Evolutionary conservation across 2,329 filamentous ascomycete species (phyloP), one percentile per base, ranked within the genome.

Genomic region (Neurospora crassa): DNA sequence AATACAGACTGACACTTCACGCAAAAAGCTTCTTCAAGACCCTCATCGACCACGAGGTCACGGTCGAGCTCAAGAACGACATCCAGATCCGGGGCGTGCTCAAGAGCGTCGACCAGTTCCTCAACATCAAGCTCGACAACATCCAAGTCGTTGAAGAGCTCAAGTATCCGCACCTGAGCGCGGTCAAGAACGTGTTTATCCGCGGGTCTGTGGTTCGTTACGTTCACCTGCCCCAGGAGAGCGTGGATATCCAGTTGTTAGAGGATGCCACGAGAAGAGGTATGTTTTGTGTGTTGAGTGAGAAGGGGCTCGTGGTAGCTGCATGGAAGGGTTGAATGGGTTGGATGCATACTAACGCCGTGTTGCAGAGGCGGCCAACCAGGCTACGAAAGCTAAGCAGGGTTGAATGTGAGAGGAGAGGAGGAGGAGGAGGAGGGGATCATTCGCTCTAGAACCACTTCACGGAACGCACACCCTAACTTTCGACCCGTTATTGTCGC

Each of bases 41-140:
- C 70, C 92, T 98, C 78, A 96, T 97, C 81, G 96, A 97, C 85
- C 92, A 96, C 77, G 91, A 96, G 85, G 94, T 99, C 79, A 98
- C 94, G 67, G 94, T 99, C 80, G 96, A 99, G 85, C 92, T 99
- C 81, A 99, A 99, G 84, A 99, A 99, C 82, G 96, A 99, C 83
- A 97, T 99, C 77, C 94, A 94, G 80, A 96, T 99, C 81, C 92
- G 93, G 78, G 96, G 96, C 76, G 96, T 91, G 43, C 87, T 99
- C 76, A 99, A 98, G 86, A 96, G 92, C 79, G 95, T 99, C 76
- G 96, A 99, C 81, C 96, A 98, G 84, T 99, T 97, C 83, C 89
- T 99, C 79, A 99, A 99, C 84, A 97, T 99, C 84, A 98, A 98
- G 86, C 89, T 99, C 69, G 96, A 99, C 79, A 93, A 97, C 79